phyloP scores from a whole-genome alignment of 441 rosid genomes.

The Pelargonium cotyledonis region DNA sequence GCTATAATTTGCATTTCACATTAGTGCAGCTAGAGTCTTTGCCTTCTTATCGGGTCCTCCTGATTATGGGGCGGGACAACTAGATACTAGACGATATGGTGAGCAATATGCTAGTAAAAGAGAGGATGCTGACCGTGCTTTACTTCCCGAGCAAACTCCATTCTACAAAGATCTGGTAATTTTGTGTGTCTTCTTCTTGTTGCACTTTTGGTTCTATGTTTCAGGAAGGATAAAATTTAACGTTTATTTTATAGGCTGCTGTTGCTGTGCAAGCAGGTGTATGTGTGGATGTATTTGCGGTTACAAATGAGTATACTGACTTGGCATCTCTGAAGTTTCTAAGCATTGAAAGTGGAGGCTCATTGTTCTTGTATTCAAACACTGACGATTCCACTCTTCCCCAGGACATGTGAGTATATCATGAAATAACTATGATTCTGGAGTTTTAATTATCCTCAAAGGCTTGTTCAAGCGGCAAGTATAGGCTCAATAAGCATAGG shows the following conservation, averaged over 20 bases:
- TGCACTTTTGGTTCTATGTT: slow-evolving; percentile 14
- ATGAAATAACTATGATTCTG: neutral
- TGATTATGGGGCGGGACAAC: slow-evolving; percentile 94
- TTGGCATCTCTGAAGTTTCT: slow-evolving; percentile 96
- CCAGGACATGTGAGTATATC: slow-evolving; percentile 85
- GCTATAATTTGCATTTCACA: slow-evolving; percentile 22
- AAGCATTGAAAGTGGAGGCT: slow-evolving; percentile 97
- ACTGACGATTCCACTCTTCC: slow-evolving; percentile 98
- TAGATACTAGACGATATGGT: slow-evolving; percentile 94
- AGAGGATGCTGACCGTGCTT: slow-evolving; percentile 96
- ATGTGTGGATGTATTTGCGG: slow-evolving; percentile 87
- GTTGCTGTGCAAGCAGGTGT: slow-evolving; percentile 98
- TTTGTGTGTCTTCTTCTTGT: slow-evolving; percentile 19
- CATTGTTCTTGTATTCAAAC: slow-evolving; percentile 72
- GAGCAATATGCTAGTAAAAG: slow-evolving; percentile 98
- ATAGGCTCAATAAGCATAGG: neutral
- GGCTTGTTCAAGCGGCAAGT: neutral
- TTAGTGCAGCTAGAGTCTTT: slow-evolving; percentile 84
- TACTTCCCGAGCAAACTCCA: slow-evolving; percentile 96
- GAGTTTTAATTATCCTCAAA: neutral
- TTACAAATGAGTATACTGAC: slow-evolving; percentile 96
- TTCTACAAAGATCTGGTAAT: slow-evolving; percentile 89
- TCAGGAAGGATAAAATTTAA: slow-evolving; percentile 32
- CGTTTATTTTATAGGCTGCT: slow-evolving; percentile 68
- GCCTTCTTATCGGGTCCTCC: slow-evolving; percentile 97